A percentile compares a stretch with the other conserved stretches of the same genome.
Conservation (phyloP, 2,329 filamentous ascomycete species). For the Thielaviopsis populi region DNA sequence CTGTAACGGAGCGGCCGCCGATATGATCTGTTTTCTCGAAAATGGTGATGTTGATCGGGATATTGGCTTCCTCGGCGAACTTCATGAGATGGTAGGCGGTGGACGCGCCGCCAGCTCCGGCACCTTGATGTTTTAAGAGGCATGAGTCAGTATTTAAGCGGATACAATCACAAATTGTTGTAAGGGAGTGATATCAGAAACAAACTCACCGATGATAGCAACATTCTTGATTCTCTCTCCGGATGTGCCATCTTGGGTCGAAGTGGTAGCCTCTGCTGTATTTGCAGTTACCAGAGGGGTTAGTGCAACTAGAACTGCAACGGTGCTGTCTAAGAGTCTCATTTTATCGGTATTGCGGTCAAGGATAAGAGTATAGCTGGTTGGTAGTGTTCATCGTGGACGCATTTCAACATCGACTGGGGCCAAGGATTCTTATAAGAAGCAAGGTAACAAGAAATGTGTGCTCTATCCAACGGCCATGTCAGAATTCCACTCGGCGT, state of each 20-base stretch:
- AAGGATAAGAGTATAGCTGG: neutral
- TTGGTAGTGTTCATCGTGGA: neutral
- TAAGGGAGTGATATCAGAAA: neutral
- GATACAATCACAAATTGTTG: neutral
- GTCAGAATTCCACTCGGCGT: no score
- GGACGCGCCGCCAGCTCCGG: conserved; percentile 76
- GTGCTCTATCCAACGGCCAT: no score
- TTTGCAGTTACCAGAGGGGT: neutral
- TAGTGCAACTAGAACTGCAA: neutral
- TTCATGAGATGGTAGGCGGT: conserved; percentile 68
- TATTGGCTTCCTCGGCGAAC: conserved; percentile 46
- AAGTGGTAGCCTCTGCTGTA: no score
- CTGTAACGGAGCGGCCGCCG: conserved; percentile 76
- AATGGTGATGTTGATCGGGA: conserved; percentile 64
- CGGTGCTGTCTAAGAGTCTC: neutral
- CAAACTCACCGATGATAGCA: conserved; percentile 22
- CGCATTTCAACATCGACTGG: neutral
- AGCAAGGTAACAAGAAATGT: no score
- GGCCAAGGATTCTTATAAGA: neutral
- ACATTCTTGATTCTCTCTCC: conserved; percentile 19
- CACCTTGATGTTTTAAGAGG: conserved; percentile 41
- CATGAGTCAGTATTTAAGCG: neutral
- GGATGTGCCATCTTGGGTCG: no score
- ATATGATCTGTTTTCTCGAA: conserved; percentile 68
- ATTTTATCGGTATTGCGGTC: neutral